Base-by-base conservation (phyloP, 106 monocot genomes). In the Allium sativum region DNA sequence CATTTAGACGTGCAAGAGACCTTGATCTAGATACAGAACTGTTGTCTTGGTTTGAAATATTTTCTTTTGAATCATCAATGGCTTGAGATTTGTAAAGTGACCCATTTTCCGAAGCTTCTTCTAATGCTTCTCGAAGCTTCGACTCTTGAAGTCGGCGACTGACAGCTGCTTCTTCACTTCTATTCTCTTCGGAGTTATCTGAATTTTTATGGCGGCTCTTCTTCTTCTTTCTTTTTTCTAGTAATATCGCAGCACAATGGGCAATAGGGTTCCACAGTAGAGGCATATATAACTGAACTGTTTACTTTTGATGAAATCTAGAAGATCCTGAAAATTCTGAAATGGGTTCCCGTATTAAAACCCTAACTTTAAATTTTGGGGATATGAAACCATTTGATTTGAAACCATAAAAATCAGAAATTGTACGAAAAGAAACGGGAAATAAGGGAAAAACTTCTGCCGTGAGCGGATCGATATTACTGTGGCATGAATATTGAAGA, bases 251-350 rank as follows among this genome's bases (percentile, higher is more conserved):
- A 56, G 95, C 87, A 67, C 95, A 96, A 79, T 90, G 82, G 41
- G 95, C 80, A 7, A 96, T 74, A n/a, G 90, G 95, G 65, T 90
- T 96, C 95, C 90, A 91, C 64, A 87, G 77, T 40, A 86, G 79
- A 86, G 81, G 90, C 95, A 90, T 96, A 63, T 50, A 50, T 12
- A 50, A 50, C 13, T 12, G 11, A 50, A 50, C 13, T 12, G 11
- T 50, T 11, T 11, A 50, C 15, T 50, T 50, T 50, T 12, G 15
- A 12, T 11, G 48, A 50, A 50, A 50, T 50, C 6, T 50, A 50
- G 48, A 50, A 50, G 15, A 50, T 15, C 48, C 4, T 0, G 48
- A 50, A 31, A 31, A 31, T 31, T 31, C 5, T 31, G 31, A 31
- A 31, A 31, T 31, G 31, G 31, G 31, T 31, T 31, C 1, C n/a